Percentiles rank a stretch among this genome's conserved stretches.
These are phyloP conservation scores for Backusella luteola DNA, from an alignment of 192 early-diverging fungal genomes.

Conservation along the genomic window DNA sequence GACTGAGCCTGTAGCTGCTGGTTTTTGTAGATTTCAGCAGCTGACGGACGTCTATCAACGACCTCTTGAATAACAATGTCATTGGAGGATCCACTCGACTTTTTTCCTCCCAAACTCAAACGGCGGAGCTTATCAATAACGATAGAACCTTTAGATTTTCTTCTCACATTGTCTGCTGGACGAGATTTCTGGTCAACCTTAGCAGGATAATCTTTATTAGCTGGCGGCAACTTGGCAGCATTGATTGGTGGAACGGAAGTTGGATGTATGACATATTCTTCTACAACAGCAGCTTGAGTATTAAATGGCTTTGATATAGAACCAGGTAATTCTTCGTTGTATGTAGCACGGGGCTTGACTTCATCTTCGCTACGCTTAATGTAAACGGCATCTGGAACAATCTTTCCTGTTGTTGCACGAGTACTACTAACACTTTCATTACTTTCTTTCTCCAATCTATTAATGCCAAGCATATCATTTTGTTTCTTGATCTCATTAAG, in stretches of 20 bases:
- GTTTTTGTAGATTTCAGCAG: slow-evolving; percentile 12
- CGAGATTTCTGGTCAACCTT: background rate
- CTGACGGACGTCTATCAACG: background rate
- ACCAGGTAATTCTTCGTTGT: background rate
- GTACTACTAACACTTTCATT: slow-evolving; percentile 12
- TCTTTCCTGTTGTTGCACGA: slow-evolving; percentile 3
- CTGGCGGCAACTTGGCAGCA: background rate
- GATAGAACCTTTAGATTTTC: background rate
- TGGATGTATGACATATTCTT: background rate
- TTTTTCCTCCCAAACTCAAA: background rate
- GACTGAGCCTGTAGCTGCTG: background rate
- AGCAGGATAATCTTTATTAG: background rate
- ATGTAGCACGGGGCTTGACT: background rate
- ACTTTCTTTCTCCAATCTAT: background rate
- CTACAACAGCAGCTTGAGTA: background rate
- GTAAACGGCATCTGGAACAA: background rate
- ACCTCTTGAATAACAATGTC: background rate
- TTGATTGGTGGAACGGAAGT: background rate
- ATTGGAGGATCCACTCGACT: background rate
- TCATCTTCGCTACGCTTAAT: background rate
- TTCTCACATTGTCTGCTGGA: background rate
- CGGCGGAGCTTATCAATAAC: background rate
- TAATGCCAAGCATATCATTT: background rate
- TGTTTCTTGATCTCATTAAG: background rate
- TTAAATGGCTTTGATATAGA: background rate